phyloP scores from a whole-genome alignment of 768 basidiomycete species.

The Termitomyces sp. region DNA sequence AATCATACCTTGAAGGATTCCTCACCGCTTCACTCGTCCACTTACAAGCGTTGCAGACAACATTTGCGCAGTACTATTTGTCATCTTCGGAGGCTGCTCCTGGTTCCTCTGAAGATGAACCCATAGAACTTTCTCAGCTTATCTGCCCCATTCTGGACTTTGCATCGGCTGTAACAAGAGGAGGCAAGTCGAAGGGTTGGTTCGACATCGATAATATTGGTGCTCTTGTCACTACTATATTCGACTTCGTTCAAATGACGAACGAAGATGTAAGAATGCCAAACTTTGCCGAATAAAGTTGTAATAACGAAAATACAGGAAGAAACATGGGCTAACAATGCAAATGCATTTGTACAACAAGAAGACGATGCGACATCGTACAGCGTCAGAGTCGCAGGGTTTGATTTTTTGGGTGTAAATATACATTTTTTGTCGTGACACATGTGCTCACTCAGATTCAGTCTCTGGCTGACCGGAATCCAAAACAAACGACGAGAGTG shows the following conservation, averaged over 20 bases:
- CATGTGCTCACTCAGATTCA: slow-evolving; percentile 17
- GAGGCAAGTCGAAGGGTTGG: slow-evolving; percentile 62
- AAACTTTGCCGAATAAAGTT: slow-evolving; percentile 1
- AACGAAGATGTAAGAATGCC: slow-evolving; percentile 67
- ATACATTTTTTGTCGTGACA: slow-evolving; percentile 5
- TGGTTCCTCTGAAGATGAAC: slow-evolving; percentile 67
- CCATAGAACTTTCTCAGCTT: slow-evolving; percentile 71
- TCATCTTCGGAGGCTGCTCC: slow-evolving; percentile 50
- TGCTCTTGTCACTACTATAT: slow-evolving; percentile 46
- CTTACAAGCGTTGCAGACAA: slow-evolving; percentile 51
- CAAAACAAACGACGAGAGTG: slow-evolving; percentile 42
- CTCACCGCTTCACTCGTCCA: slow-evolving; percentile 54
- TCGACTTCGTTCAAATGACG: slow-evolving; percentile 83
- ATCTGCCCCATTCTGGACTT: slow-evolving; percentile 81
- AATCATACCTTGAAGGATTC: slow-evolving; percentile 57
- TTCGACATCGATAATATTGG: slow-evolving; percentile 47
- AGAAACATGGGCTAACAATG: slow-evolving; percentile 84
- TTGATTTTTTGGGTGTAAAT: slow-evolving; percentile 75
- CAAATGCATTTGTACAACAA: slow-evolving; percentile 90
- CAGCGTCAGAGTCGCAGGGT: slow-evolving; percentile 76
- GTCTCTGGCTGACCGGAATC: slow-evolving; percentile 53
- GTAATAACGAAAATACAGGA: slow-evolving; percentile 44
- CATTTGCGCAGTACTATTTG: slow-evolving; percentile 60
- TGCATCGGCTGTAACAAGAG: slow-evolving; percentile 57
- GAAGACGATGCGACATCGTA: slow-evolving; percentile 90